phyloP scores from a whole-genome alignment of 257 asterid genomes.

The Capsicum rhomboideum region DNA sequence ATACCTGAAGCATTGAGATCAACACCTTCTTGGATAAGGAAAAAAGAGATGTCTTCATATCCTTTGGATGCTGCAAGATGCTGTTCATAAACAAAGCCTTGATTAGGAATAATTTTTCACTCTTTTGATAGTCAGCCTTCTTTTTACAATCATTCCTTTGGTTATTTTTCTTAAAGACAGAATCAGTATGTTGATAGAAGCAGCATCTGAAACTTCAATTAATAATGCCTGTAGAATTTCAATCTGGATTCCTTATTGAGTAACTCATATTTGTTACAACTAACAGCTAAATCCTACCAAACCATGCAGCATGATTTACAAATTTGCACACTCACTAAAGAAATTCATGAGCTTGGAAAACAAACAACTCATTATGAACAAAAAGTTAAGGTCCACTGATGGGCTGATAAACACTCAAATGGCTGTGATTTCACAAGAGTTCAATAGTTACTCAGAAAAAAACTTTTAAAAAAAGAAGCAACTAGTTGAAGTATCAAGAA shows the following conservation, averaged over 20 bases:
- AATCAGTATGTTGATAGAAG: background rate
- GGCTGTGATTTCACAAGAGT: background rate
- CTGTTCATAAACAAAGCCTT: conserved; percentile 24
- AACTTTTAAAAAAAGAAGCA: background rate
- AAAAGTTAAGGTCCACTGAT: background rate
- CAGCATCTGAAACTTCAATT: background rate
- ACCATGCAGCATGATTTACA: background rate
- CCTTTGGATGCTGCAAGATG: conserved; percentile 97
- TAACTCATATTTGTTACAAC: background rate
- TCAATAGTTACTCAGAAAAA: background rate
- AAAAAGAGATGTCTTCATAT: conserved; percentile 55
- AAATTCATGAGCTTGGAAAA: background rate
- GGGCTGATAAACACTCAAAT: background rate
- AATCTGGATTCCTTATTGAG: background rate
- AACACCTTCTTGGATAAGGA: conserved; percentile 65
- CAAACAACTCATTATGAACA: background rate
- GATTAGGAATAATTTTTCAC: background rate
- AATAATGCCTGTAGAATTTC: background rate
- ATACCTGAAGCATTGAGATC: conserved; percentile 60
- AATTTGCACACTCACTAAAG: background rate
- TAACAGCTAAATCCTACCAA: background rate
- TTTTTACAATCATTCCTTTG: background rate
- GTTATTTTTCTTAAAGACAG: background rate
- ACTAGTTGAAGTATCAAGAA: background rate
- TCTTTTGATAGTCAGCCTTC: background rate